Conservation (phyloP, 495 filamentous ascomycete species). For the Halenospora varia region DNA sequence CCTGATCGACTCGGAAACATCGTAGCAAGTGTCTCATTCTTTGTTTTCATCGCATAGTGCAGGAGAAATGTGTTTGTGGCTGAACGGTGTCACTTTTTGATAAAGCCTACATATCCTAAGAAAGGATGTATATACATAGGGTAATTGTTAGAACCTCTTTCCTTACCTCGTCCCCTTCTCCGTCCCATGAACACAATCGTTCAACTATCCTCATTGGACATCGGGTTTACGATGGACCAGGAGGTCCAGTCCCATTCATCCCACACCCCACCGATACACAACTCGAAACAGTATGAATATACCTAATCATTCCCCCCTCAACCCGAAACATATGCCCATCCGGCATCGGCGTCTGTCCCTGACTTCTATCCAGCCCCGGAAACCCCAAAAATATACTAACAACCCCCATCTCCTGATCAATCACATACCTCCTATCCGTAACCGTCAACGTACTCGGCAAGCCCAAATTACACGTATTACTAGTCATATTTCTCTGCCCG, state of each 20-base stretch:
- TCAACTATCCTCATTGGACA: not conserved
- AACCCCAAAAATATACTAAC: slow-evolving; percentile 38
- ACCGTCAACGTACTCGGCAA: slow-evolving; percentile 31
- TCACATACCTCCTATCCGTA: slow-evolving; percentile 35
- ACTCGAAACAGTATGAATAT: slow-evolving; percentile 28
- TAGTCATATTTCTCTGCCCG: slow-evolving; percentile 20
- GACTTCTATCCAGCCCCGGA: slow-evolving; percentile 31
- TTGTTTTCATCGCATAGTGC: too few species aligned
- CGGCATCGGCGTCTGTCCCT: slow-evolving; percentile 12
- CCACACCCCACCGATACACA: slow-evolving; percentile 10
- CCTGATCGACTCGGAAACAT: too few species aligned
- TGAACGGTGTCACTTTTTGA: too few species aligned
- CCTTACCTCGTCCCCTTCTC: too few species aligned
- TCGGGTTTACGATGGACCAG: not conserved
- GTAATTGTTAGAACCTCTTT: too few species aligned
- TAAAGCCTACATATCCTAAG: too few species aligned
- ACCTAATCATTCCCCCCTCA: slow-evolving; percentile 32
- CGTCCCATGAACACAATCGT: too few species aligned
- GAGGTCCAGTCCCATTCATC: not conserved
- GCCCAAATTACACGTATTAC: slow-evolving; percentile 30
- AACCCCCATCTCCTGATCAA: slow-evolving; percentile 40
- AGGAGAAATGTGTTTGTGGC: too few species aligned
- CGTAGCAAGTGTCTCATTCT: too few species aligned
- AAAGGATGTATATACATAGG: too few species aligned
- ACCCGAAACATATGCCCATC: slow-evolving; percentile 36